Percentiles rank a stretch among this genome's conserved stretches.
Evolutionary conservation across 441 rosid genomes (phyloP).

Genomic region (Kokia cookei): DNA sequence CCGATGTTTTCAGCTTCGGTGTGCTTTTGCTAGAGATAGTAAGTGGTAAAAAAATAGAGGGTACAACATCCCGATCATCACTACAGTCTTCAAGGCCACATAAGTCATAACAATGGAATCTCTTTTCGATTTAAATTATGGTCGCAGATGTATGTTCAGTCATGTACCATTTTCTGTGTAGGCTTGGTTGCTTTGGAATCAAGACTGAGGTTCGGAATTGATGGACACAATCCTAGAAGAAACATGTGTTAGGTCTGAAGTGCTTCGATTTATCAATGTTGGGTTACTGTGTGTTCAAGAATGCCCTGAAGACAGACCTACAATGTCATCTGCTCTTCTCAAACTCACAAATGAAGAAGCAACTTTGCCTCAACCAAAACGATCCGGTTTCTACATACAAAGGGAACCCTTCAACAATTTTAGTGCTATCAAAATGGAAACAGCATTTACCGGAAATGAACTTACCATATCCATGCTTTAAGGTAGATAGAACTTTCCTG

Average conservation of each 20-base stretch:
- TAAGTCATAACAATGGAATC: neutral
- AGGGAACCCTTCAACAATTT: neutral
- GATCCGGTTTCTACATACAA: neutral
- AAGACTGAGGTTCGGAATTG: slow-evolving; percentile 1
- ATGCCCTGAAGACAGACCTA: slow-evolving; percentile 4
- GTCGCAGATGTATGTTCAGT: neutral
- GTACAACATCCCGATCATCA: slow-evolving; percentile 13
- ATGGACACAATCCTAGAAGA: slow-evolving; percentile 6
- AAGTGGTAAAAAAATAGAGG: slow-evolving; percentile 12
- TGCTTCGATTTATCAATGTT: slow-evolving; percentile 1
- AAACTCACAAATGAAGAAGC: slow-evolving; percentile 4
- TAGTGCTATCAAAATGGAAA: neutral
- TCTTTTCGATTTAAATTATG: neutral
- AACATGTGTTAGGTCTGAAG: slow-evolving; percentile 4
- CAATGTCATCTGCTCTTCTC: slow-evolving; percentile 2
- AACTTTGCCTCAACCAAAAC: slow-evolving; percentile 6
- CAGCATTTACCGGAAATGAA: neutral
- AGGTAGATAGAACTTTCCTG: neutral
- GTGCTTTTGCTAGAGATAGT: slow-evolving; percentile 16
- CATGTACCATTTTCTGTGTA: neutral
- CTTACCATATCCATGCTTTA: neutral
- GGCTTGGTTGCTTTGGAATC: slow-evolving; percentile 20
- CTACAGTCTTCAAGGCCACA: slow-evolving; percentile 28
- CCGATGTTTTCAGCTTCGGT: slow-evolving; percentile 21
- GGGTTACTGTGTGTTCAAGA: slow-evolving; percentile 15